These are phyloP conservation scores for Hypoxylon sp. DNA, from an alignment of 2,329 filamentous ascomycete species.

Conservation along the genomic window DNA sequence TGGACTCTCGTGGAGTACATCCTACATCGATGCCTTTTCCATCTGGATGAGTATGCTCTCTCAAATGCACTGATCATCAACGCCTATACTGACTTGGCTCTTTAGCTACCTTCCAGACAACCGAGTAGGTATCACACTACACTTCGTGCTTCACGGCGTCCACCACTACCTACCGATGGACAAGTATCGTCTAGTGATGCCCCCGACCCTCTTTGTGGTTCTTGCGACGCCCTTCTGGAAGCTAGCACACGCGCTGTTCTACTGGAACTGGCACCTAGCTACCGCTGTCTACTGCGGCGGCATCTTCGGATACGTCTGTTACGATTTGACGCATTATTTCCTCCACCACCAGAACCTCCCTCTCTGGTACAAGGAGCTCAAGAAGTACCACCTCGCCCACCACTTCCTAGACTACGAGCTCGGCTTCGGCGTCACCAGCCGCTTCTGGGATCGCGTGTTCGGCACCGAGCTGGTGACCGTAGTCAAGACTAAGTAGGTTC, in stretches of 20 bases:
- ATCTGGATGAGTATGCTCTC: conserved; percentile 83
- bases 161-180: conserved; percentile 99
- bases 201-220: conserved; percentile 84
- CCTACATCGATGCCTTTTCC: conserved; percentile 91
- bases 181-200: conserved; percentile 96
- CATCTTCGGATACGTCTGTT: conserved; percentile 95
- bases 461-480: conserved; percentile 79
- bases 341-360: conserved; percentile 95
- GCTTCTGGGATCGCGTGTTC: conserved; percentile 95
- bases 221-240: conserved; percentile 94
- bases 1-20: conserved; percentile 94
- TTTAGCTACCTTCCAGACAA: conserved; percentile 89
- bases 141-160: conserved; percentile 96
- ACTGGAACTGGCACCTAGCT: conserved; percentile 85
- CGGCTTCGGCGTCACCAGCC: conserved; percentile 95
- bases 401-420: conserved; percentile 99
- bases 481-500: conserved; percentile 52
- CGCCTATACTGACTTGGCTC: conserved; percentile 49
- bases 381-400: conserved; percentile 97
- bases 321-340: conserved; percentile 99
- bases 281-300: conserved; percentile 86
- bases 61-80: background rate
- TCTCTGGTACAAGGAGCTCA: conserved; percentile 87
- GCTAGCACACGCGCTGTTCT: conserved; percentile 85
- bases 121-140: conserved; percentile 83